Percentiles rank a stretch among this genome's conserved stretches.
These are phyloP conservation scores for Penicillium alfredii DNA, from an alignment of 495 filamentous ascomycete species.

Conservation along the genomic window DNA sequence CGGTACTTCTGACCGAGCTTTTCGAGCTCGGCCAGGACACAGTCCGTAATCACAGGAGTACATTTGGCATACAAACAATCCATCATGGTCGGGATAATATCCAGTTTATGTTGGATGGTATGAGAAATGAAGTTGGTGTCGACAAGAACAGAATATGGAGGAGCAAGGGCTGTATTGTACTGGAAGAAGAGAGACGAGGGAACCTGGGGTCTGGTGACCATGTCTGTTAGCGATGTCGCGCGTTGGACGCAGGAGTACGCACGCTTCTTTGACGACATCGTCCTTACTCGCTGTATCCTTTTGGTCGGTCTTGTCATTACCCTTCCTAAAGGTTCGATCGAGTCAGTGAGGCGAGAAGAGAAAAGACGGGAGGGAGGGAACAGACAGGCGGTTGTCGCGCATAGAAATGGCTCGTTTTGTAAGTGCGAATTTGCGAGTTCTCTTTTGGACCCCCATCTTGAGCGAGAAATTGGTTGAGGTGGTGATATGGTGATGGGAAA, in stretches of 20 bases:
- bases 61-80: conserved; percentile 58
- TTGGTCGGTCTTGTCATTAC: conserved; percentile 55
- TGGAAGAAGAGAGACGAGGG: conserved; percentile 90
- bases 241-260: not conserved
- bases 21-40: conserved; percentile 69
- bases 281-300: conserved; percentile 30
- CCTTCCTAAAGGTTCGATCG: conserved; percentile 56
- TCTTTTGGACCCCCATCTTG: conserved; percentile 63
- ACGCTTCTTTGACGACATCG: conserved; percentile 36
- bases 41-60: conserved; percentile 47
- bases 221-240: conserved; percentile 1
- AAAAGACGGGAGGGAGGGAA: not conserved
- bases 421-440: conserved; percentile 58
- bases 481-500: too few relatives aligned
- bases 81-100: conserved; percentile 82
- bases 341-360: conserved; percentile 31
- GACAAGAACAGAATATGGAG: conserved; percentile 78
- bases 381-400: conserved; percentile 23
- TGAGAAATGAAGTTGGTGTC: conserved; percentile 95
- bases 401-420: conserved; percentile 27
- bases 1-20: conserved; percentile 87
- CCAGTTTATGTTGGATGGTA: conserved; percentile 84
- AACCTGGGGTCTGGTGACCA: conserved; percentile 49
- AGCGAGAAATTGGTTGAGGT: too few relatives aligned
- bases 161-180: conserved; percentile 83